Percentiles rank a stretch among this genome's conserved stretches.
phyloP scores from a whole-genome alignment of 352 stramenopile species.

The Phytophthora hybrid region DNA sequence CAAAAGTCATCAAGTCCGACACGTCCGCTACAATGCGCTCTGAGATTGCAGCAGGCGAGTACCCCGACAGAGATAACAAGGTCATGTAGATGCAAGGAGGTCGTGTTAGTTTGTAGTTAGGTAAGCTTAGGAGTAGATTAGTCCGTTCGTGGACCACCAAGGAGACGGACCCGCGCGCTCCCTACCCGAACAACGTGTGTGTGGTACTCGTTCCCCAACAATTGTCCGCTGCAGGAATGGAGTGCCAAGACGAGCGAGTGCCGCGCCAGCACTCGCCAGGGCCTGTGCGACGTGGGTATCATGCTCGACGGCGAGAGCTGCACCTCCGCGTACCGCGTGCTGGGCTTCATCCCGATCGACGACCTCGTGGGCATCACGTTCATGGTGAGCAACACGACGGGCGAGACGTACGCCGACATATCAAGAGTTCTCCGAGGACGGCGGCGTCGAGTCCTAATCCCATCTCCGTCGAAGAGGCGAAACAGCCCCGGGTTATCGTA shows the following conservation, averaged over 20 bases:
- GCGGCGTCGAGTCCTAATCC: slow-evolving; percentile 71
- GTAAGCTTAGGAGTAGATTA: not conserved
- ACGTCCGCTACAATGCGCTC: slow-evolving; percentile 37
- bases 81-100: not conserved
- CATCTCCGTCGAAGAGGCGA: slow-evolving; percentile 41
- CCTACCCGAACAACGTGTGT: slow-evolving; percentile 15
- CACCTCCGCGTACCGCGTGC: slow-evolving; percentile 69
- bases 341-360: slow-evolving; percentile 74
- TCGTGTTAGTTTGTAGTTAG: slow-evolving; percentile 11
- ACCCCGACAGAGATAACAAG: slow-evolving; percentile 28
- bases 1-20: slow-evolving; percentile 44
- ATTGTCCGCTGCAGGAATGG: slow-evolving; percentile 65
- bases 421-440: slow-evolving; percentile 66
- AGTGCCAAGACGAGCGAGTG: slow-evolving; percentile 55
- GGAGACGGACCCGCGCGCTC: no score
- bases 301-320: slow-evolving; percentile 67
- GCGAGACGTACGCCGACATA: slow-evolving; percentile 64
- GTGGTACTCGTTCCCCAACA: slow-evolving; percentile 88
- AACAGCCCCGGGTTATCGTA: not conserved
- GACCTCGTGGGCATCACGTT: slow-evolving; percentile 81
- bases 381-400: slow-evolving; percentile 65
- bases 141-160: no score
- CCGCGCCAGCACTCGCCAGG: slow-evolving; percentile 50
- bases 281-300: slow-evolving; percentile 62
- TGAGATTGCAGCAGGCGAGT: slow-evolving; percentile 44